Conservation (phyloP, 176 grass and related monocot genomes). For the Avena eriantha region DNA sequence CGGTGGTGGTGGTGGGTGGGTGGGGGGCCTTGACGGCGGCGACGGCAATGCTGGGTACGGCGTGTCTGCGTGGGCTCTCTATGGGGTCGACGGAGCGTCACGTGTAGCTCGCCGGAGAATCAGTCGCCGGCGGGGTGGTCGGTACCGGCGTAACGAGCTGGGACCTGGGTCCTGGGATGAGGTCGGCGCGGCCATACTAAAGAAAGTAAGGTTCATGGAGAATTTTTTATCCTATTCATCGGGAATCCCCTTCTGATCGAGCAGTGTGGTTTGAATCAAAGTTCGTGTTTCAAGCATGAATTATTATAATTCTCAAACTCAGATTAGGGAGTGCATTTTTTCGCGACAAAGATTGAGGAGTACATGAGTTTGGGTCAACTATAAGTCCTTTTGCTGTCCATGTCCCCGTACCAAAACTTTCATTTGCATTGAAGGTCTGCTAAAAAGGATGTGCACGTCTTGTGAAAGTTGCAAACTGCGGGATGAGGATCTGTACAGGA, state of each 20-base stretch:
- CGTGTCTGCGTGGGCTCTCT: neutral
- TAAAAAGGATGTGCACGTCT: neutral
- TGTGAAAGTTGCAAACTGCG: neutral
- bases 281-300: neutral
- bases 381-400: neutral
- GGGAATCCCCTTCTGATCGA: neutral
- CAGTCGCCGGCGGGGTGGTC: neutral
- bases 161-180: neutral
- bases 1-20: neutral
- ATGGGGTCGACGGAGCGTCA: neutral
- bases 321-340: no score
- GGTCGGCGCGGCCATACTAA: neutral
- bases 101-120: neutral
- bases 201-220: neutral
- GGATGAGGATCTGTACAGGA: neutral
- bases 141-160: neutral
- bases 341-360: neutral
- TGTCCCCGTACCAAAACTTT: neutral
- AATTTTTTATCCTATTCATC: neutral
- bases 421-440: neutral
- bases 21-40: neutral
- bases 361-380: neutral
- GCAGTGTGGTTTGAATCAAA: neutral
- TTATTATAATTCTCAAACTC: neutral
- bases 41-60: neutral